Conservation (phyloP, 108 stramenopile genomes). For the Pseudonitzschia pungens region DNA sequence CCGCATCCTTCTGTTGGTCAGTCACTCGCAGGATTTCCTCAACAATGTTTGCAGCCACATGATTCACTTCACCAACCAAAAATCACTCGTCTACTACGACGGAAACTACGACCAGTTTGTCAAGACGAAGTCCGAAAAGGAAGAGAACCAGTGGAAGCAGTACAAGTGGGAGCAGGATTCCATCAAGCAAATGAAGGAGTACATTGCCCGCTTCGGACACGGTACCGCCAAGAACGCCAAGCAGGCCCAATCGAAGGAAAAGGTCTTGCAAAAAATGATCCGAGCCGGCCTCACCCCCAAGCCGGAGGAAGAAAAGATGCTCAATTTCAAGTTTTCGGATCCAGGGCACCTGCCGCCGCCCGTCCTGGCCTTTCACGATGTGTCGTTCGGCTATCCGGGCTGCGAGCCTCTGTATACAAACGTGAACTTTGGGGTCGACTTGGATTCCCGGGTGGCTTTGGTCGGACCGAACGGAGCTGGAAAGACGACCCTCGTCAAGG, state of each 20-base stretch:
- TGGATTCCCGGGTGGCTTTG: conserved; percentile 95
- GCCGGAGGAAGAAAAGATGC: conserved; percentile 90
- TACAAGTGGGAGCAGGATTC: conserved; percentile 98
- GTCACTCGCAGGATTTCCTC: conserved; percentile 98
- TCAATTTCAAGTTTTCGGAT: conserved; percentile 95
- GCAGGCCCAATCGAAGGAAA: conserved; percentile 93
- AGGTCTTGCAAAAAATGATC: conserved; percentile 94
- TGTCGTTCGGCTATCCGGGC: conserved; percentile 95
- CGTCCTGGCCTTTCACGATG: conserved; percentile 95
- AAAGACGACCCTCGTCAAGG: conserved; percentile 32
- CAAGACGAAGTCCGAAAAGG: conserved; percentile 90
- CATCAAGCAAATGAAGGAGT: conserved; percentile 97
- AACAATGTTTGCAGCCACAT: conserved; percentile 96
- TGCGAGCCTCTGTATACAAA: conserved; percentile 91
- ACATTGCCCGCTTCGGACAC: conserved; percentile 98
- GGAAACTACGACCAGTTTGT: conserved; percentile 98
- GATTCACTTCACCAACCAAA: conserved; percentile 85
- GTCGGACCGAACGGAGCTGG: conserved; percentile 96
- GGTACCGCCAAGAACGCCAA: conserved; percentile 97
- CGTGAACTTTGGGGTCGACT: conserved; percentile 97
- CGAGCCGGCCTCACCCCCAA: conserved; percentile 93
- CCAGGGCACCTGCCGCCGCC: conserved; percentile 97
- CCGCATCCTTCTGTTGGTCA: conserved; percentile 93
- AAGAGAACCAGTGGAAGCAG: conserved; percentile 94
- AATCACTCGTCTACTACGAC: conserved; percentile 88